Evolutionary conservation across 768 basidiomycete species (phyloP).

Genomic region (Mycena latifolia): DNA sequence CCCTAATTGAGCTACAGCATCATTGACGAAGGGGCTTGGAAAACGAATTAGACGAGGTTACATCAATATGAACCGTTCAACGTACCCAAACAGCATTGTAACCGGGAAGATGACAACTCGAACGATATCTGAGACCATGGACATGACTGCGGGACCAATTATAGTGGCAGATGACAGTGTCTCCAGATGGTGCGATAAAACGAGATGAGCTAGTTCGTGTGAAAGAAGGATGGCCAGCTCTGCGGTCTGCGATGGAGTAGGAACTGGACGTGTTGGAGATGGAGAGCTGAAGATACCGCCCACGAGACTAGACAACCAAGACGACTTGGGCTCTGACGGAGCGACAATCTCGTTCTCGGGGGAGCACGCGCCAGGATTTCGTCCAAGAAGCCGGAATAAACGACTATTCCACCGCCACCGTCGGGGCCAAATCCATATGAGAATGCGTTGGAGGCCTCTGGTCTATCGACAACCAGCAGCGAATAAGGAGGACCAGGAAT

Average conservation of each 20-base stretch:
- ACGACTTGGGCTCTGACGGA: slow-evolving; percentile 41
- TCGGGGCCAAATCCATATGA: slow-evolving; percentile 95
- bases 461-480: slow-evolving; percentile 88
- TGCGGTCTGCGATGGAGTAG: slow-evolving; percentile 86
- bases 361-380: slow-evolving; percentile 75
- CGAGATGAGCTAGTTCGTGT: slow-evolving; percentile 93
- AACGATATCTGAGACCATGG: slow-evolving; percentile 80
- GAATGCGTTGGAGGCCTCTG: slow-evolving; percentile 90
- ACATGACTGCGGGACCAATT: slow-evolving; percentile 83
- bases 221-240: slow-evolving; percentile 92
- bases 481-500: slow-evolving; percentile 91
- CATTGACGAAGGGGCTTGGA: slow-evolving; percentile 85
- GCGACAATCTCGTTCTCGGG: slow-evolving; percentile 36
- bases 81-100: slow-evolving; percentile 85
- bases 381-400: slow-evolving; percentile 95
- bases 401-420: slow-evolving; percentile 92
- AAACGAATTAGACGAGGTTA: background rate
- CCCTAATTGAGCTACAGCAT: slow-evolving; percentile 87
- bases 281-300: slow-evolving; percentile 55
- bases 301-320: slow-evolving; percentile 63
- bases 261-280: slow-evolving; percentile 58
- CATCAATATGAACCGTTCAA: background rate
- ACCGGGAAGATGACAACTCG: slow-evolving; percentile 88
- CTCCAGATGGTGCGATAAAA: slow-evolving; percentile 93
- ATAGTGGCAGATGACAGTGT: slow-evolving; percentile 89